Evolutionary conservation across 345 rosid genomes (phyloP).

Genomic region (Zanthoxylum bungeanum): DNA sequence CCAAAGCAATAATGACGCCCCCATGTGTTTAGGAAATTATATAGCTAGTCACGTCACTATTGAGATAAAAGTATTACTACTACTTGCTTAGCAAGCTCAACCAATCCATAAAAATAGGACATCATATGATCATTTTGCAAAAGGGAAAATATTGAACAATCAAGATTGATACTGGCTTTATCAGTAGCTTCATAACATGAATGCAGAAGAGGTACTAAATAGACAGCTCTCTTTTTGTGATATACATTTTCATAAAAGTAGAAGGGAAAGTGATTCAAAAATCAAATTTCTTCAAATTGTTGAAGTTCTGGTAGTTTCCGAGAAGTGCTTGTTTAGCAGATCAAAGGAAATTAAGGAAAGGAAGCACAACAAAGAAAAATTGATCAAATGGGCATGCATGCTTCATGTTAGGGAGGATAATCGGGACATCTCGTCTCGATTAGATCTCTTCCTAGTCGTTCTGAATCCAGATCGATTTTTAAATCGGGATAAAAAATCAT

Average conservation of each 20-base stretch:
- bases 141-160: slow-evolving; percentile 11
- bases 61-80: slow-evolving; percentile 17
- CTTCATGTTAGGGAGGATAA: too few species aligned
- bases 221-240: neutral
- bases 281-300: neutral
- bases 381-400: neutral
- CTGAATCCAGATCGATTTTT: too few species aligned
- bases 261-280: neutral
- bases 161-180: too few species aligned
- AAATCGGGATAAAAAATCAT: too few species aligned
- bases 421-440: too few species aligned
- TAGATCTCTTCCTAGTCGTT: too few species aligned
- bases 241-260: neutral
- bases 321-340: neutral
- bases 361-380: neutral
- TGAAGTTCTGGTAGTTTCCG: neutral
- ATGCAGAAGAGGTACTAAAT: neutral
- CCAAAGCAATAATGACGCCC: slow-evolving; percentile 29
- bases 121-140: slow-evolving; percentile 8
- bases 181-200: too few species aligned
- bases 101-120: slow-evolving; percentile 13
- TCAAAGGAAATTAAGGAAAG: neutral
- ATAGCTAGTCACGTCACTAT: slow-evolving; percentile 40
- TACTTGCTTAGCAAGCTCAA: too few species aligned
- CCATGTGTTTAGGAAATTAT: slow-evolving; percentile 33